A percentile compares a stretch with the other conserved stretches of the same genome.
Evolutionary conservation across 176 grass and related monocot species (phyloP).

Genomic region (bread wheat (Triticum aestivum)): IWGSC_CS_RefSeq_v2.1 NC_057801.1:511391836-511392335

Average conservation of each 20-base stretch:
- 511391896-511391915: constrained; percentile 50
- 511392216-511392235: constrained; percentile 44
- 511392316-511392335: constrained; percentile 61
- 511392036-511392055: background rate
- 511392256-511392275: background rate
- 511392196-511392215: constrained; percentile 45
- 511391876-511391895: constrained; percentile 77
- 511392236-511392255: background rate
- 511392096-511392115: constrained; percentile 67
- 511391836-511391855: constrained; percentile 60
- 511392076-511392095: constrained; percentile 96
- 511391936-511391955: constrained; percentile 66
- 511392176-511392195: constrained; percentile 41
- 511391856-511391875: constrained; percentile 62
- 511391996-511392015: constrained; percentile 58
- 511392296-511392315: constrained; percentile 59
- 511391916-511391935: constrained; percentile 49
- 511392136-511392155: constrained; percentile 86
- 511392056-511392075: background rate
- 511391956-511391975: constrained; percentile 80
- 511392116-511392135: constrained; percentile 66
- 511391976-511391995: constrained; percentile 63
- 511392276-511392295: constrained; percentile 49
- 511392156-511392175: constrained; percentile 72
- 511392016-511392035: constrained; percentile 8